phyloP scores from a whole-genome alignment of 345 rosid species.

The Populus davidiana region DNA sequence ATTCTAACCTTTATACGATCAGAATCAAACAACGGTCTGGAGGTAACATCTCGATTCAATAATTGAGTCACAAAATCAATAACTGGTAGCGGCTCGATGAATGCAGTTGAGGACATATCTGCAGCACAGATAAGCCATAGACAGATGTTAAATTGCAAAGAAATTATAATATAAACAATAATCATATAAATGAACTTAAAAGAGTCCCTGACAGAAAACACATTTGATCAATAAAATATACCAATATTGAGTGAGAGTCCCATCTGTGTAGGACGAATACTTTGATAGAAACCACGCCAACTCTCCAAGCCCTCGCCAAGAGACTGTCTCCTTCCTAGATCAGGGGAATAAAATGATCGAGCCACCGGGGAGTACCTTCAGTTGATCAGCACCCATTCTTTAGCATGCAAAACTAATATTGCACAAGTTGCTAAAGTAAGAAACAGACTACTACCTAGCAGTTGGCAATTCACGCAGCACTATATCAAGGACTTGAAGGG shows the following conservation, averaged over 20 bases:
- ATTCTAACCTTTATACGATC: constrained; percentile 83
- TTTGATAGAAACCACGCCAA: constrained; percentile 98
- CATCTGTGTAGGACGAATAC: constrained; percentile 97
- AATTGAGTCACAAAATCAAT: constrained; percentile 66
- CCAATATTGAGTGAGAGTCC: constrained; percentile 90
- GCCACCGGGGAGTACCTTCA: constrained; percentile 80
- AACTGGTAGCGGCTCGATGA: constrained; percentile 85
- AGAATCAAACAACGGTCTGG: constrained; percentile 81
- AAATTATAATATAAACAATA: neutral
- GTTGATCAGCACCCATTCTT: neutral
- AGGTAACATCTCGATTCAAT: constrained; percentile 62
- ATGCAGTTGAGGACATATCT: constrained; percentile 98
- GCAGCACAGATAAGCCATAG: constrained; percentile 10
- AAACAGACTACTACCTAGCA: constrained; percentile 11
- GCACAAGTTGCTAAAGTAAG: neutral
- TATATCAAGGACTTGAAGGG: constrained; percentile 96
- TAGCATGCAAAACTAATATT: neutral
- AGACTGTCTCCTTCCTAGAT: constrained; percentile 71
- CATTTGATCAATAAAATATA: constrained; percentile 1
- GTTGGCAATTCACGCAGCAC: constrained; percentile 94
- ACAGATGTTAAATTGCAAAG: neutral
- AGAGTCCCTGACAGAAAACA: neutral
- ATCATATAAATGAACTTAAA: neutral
- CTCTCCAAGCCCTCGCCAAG: constrained; percentile 94
- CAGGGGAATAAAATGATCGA: constrained; percentile 87